Base-by-base conservation (phyloP, 2,329 filamentous ascomycete species). In the Neonectria hederae region DNA sequence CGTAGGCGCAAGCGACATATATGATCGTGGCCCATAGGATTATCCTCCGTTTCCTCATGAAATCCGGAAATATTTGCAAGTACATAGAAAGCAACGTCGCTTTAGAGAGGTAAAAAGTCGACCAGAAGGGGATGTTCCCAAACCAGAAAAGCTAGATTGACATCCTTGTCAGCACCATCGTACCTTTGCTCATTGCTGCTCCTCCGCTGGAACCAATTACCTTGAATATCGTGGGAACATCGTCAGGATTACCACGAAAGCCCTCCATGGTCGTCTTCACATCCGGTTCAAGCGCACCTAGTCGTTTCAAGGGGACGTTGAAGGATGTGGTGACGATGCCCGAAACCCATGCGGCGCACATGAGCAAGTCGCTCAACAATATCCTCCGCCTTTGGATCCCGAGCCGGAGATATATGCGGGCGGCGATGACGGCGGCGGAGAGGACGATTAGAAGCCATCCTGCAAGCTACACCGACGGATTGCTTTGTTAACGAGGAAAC, bases 81-180 rank as follows among this genome's bases (percentile, higher is more conserved):
- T 71, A 70, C 8, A 69, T 35, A 1, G 63, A 65, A 5, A 71
- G 69, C 3, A 71, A 59, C 1, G 67, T 59, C 2, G 67, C 69
- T 14, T 71, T 69, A 46, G 65, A 71, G 8, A 71, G 58, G 13
- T 71, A 70, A 17, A 71, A 63, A 1, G 69, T 68, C 4, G 65
- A 57, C 5, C 62, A 64, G 30, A 49, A 66, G 4, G 69, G 65
- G 7, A 71, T 46, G 1, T 62, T 26, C 1, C 28, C 40, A 1
- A 48, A 59, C 69, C 66, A 71, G n/a, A 62, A 56, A 2, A 63
- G 7, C 68, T 70, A 30, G 0, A 46, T 17, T 5, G 10, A 7
- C 14, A 30, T 17, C 10, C 7, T 0, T 2, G 13, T 69, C 17
- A 67, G 59, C 5, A 7, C 5, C 11, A 9, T 7, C 3, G 2